Base-by-base conservation (phyloP, 1,284 basidiomycete genomes). In the Ceratobasidium sp. region DNA sequence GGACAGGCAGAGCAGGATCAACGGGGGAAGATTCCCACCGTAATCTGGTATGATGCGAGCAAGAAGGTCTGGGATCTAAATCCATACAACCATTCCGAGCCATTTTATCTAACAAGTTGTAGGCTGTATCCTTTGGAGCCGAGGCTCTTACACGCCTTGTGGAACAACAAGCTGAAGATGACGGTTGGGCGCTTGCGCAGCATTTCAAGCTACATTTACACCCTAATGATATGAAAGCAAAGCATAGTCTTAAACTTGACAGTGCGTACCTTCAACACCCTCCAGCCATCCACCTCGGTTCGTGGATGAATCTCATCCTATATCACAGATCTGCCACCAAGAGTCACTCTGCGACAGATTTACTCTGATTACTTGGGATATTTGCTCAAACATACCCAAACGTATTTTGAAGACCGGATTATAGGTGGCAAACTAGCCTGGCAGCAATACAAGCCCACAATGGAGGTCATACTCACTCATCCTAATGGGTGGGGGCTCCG, bases 401-500 rank as follows among this genome's bases (percentile, higher is more conserved):
- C 14, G 19, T 68, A 52, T 47, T 70, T 70, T 30, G 42, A 58
- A 25, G 50, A 57, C 9, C 64, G 64, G 7, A 42, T 68, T 3
- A 8, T 68, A 1, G 64, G 68, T 19, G 69, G 69, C 2, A 29
- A 23, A 23, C 25, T 33, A 19, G 41, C 56, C 1, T 70, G 69
- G 69, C 36, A 59, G 6, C 46, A 16, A 2, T 47, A 58, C 36
- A 14, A 16, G n/a, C 14, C 25, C 8, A 39, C 29, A 2, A 62
- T 62, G 50, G 69, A 70, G 14, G 56, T 70, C 30, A 47, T 68
- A 16, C 36, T 70, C 19, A 46, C 69, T n/a, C 64, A 70, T 46
- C 69, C 69, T 1, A 70, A 70, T 29, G 69, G 69, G 2, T 70
- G 69, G 69, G 69, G 64, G 11, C 39, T 70, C 11, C 30, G 33